phyloP scores from a whole-genome alignment of 208 protist genomes.

The Porcisia hertigi region DNA sequence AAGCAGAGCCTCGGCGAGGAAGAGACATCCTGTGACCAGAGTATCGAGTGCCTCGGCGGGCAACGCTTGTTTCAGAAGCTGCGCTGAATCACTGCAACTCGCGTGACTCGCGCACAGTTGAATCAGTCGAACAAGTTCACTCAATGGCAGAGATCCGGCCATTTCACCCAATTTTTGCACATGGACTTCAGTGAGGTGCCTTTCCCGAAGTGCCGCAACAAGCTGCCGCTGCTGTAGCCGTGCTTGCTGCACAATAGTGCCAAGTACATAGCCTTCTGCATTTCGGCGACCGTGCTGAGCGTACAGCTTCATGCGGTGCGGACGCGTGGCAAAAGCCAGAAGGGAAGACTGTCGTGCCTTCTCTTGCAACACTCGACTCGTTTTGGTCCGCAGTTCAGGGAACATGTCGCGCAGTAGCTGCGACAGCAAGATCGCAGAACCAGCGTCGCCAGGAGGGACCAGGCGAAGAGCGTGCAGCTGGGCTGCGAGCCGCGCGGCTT shows the following conservation, averaged over 20 bases:
- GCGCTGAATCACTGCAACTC: not conserved
- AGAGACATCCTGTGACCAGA: conserved; percentile 47
- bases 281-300: conserved; percentile 26
- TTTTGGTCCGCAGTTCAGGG: conserved; percentile 74
- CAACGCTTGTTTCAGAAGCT: not conserved
- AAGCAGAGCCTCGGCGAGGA: conserved; percentile 56
- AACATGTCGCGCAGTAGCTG: conserved; percentile 59
- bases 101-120: conserved; percentile 35
- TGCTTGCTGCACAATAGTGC: conserved; percentile 60
- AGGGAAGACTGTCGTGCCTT: conserved; percentile 66
- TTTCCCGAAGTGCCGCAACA: conserved; percentile 54
- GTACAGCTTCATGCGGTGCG: conserved; percentile 60
- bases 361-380: conserved; percentile 45
- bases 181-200: conserved; percentile 43
- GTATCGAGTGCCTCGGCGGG: conserved; percentile 19
- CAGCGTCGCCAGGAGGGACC: conserved; percentile 25
- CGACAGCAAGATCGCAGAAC: conserved; percentile 30
- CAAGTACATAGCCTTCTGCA: conserved; percentile 47
- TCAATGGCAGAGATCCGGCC: conserved; percentile 22
- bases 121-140: conserved; percentile 47
- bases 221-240: conserved; percentile 80
- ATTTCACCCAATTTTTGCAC: conserved; percentile 34
- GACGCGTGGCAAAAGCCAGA: conserved; percentile 69
- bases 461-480: conserved; percentile 52
- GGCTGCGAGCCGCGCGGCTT: conserved; percentile 21